Evolutionary conservation across 1,284 basidiomycete genomes (phyloP).

Genomic region (Malassezia furfur): DNA sequence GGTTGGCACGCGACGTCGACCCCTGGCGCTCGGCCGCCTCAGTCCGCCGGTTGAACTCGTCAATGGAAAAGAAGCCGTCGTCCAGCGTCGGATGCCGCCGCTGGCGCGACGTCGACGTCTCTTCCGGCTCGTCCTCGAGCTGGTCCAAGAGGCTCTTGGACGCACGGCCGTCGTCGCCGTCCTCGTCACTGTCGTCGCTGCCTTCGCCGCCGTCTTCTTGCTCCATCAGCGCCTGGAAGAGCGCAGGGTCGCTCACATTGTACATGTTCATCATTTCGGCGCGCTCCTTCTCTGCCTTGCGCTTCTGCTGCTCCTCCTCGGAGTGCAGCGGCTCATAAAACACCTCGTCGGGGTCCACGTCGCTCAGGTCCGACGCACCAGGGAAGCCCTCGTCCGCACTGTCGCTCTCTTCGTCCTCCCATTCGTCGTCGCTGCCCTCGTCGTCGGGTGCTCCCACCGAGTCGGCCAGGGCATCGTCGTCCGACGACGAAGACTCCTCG

Average conservation of each 20-base stretch:
- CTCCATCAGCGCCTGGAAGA: constrained; percentile 13
- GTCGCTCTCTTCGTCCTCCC: constrained; percentile 30
- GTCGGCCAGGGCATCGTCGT: background rate
- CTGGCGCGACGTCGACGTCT: constrained; percentile 12
- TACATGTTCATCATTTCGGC: constrained; percentile 22
- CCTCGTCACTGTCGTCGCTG: constrained; percentile 18
- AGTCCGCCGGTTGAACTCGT: constrained; percentile 76
- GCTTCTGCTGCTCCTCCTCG: constrained; percentile 34
- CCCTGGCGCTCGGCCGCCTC: constrained; percentile 63
- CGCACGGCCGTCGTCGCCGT: constrained; percentile 23
- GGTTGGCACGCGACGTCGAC: constrained; percentile 54
- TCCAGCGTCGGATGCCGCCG: constrained; percentile 61
- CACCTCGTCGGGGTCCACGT: constrained; percentile 31
- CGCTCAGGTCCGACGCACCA: constrained; percentile 41
- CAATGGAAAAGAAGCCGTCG: constrained; percentile 84
- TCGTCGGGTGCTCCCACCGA: constrained; percentile 20
- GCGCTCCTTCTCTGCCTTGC: constrained; percentile 32
- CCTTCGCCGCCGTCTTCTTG: constrained; percentile 15
- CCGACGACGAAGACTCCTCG: constrained; percentile 18
- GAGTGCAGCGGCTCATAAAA: constrained; percentile 39
- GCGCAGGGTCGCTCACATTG: constrained; percentile 6
- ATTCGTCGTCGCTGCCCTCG: constrained; percentile 33
- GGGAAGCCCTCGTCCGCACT: constrained; percentile 26
- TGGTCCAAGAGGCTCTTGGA: constrained; percentile 44
- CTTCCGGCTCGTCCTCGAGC: constrained; percentile 24